A percentile compares a stretch with the other conserved stretches of the same genome.
Evolutionary conservation across 2,329 filamentous ascomycete genomes (phyloP).

Genomic region (Aspergillus fumigatiaffinis): DNA sequence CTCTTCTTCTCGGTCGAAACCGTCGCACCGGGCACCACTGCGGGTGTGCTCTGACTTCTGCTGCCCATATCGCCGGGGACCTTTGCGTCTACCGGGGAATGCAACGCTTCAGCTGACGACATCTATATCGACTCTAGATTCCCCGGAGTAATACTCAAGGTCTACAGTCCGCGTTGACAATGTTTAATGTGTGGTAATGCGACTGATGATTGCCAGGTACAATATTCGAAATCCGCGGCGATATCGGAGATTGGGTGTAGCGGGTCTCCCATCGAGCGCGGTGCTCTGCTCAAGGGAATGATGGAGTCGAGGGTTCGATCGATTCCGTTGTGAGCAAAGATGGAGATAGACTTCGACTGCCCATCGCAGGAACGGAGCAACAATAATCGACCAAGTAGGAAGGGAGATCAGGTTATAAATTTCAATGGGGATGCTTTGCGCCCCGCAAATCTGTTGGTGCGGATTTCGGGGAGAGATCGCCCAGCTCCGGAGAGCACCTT

Average conservation of each 20-base stretch:
- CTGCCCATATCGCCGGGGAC: background rate
- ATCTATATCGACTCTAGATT: slow-evolving; percentile 5
- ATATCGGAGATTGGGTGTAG: background rate
- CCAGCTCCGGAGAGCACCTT: background rate
- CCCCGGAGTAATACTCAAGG: background rate
- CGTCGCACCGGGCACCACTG: slow-evolving; percentile 1
- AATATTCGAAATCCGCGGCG: background rate
- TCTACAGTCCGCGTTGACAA: background rate
- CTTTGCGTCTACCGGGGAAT: background rate
- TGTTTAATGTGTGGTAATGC: background rate
- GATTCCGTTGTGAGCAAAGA: background rate
- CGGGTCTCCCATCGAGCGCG: background rate
- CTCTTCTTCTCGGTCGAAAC: slow-evolving; percentile 22
- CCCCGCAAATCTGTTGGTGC: background rate
- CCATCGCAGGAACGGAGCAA: background rate
- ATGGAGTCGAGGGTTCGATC: background rate
- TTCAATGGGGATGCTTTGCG: background rate
- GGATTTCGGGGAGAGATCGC: background rate
- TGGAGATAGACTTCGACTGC: background rate
- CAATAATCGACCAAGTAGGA: background rate
- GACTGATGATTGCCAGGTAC: background rate
- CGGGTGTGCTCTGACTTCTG: background rate
- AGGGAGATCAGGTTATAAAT: background rate
- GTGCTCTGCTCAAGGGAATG: background rate
- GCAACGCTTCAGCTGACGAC: slow-evolving; percentile 17